Conservation (phyloP, 2,329 filamentous ascomycete species). For the Ampelomyces quisqualis region DNA sequence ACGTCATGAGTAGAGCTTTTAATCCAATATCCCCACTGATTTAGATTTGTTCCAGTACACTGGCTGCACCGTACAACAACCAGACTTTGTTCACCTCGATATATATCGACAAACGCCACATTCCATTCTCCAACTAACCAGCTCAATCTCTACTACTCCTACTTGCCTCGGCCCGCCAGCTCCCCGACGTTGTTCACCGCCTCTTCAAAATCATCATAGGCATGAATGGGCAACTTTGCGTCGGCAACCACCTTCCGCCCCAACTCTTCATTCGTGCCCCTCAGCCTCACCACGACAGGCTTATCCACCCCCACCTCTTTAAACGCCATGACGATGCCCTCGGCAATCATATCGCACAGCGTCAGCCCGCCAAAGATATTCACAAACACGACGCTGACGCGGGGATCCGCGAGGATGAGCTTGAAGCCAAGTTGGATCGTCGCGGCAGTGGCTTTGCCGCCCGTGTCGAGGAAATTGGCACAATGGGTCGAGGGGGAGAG, state of each 20-base stretch:
- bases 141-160: not conserved
- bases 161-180: conserved; percentile 21
- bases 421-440: conserved; percentile 78
- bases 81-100: too few species aligned
- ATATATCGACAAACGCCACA: not conserved
- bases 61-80: too few species aligned
- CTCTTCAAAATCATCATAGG: conserved; percentile 73
- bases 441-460: conserved; percentile 80
- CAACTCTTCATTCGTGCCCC: conserved; percentile 71
- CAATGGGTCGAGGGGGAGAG: conserved; percentile 63
- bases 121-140: not conserved
- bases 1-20: conserved; percentile 24
- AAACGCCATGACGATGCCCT: conserved; percentile 72
- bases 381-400: conserved; percentile 71
- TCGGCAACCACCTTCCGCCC: conserved; percentile 69
- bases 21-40: conserved; percentile 17
- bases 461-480: conserved; percentile 86
- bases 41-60: not conserved
- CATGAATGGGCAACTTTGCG: conserved; percentile 67
- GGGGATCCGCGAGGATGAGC: conserved; percentile 68
- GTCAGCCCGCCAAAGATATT: conserved; percentile 73
- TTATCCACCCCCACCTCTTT: conserved; percentile 62
- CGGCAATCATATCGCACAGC: conserved; percentile 78
- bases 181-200: conserved; percentile 50
- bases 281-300: conserved; percentile 74